phyloP scores from a whole-genome alignment of 2,329 filamentous ascomycete species.

The Fusarium dimerum region DNA sequence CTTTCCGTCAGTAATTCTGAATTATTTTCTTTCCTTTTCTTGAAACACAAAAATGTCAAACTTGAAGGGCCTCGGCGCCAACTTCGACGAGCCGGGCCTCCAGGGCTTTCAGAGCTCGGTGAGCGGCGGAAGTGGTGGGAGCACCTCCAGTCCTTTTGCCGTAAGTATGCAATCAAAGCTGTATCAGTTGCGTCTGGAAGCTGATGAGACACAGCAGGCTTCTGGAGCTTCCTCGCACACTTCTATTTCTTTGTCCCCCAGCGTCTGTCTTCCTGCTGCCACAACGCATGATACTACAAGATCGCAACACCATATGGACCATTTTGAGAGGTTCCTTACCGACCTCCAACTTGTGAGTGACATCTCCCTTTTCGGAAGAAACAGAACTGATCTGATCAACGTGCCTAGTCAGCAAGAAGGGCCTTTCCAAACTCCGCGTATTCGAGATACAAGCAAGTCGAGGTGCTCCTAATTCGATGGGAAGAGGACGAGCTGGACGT shows the following conservation, averaged over 20 bases:
- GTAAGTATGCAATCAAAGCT: constrained; percentile 8
- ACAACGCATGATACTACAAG: constrained; percentile 29
- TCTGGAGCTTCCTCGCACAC: constrained; percentile 29
- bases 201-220: constrained; percentile 22
- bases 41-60: constrained; percentile 16
- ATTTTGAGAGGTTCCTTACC: constrained; percentile 21
- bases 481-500: constrained; percentile 30
- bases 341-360: constrained; percentile 23
- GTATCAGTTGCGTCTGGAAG: background rate
- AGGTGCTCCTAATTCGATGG: constrained; percentile 28
- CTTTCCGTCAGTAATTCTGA: background rate
- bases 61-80: constrained; percentile 24
- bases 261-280: constrained; percentile 21
- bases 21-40: background rate
- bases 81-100: constrained; percentile 17
- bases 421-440: constrained; percentile 29
- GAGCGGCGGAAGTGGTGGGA: constrained; percentile 16
- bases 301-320: constrained; percentile 29
- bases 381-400: constrained; percentile 4
- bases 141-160: constrained; percentile 26
- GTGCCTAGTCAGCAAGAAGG: constrained; percentile 20
- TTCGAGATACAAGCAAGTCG: constrained; percentile 28
- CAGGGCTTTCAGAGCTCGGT: constrained; percentile 26
- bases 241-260: constrained; percentile 24
- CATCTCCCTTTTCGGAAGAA: no score